Percentiles rank a stretch among this genome's conserved stretches.
Conservation (phyloP, 768 basidiomycete species). For the Hortiboletus campestris region DNA sequence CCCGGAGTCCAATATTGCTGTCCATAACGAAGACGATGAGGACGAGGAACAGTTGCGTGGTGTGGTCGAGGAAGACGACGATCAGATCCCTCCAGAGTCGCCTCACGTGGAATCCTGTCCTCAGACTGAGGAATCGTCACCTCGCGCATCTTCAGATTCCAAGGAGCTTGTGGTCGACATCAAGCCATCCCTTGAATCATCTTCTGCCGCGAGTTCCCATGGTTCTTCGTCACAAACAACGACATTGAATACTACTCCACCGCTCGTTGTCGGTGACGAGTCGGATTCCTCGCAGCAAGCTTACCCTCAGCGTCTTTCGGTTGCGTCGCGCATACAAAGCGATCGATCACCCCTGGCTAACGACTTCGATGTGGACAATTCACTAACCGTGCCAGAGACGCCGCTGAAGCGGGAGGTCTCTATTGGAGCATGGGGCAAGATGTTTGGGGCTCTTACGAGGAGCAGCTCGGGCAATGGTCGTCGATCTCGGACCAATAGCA, state of each 20-base stretch:
- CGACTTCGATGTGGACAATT: slow-evolving; percentile 52
- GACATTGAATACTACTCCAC: slow-evolving; percentile 41
- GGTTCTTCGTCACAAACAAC: slow-evolving; percentile 49
- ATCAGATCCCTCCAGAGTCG: slow-evolving; percentile 51
- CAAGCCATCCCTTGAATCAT: slow-evolving; percentile 55
- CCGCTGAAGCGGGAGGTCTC: slow-evolving; percentile 59
- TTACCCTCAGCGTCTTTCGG: slow-evolving; percentile 60
- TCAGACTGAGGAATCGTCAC: slow-evolving; percentile 52
- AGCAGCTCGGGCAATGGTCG: slow-evolving; percentile 66
- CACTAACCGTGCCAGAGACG: slow-evolving; percentile 39
- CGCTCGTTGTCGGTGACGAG: slow-evolving; percentile 43
- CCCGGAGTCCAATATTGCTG: slow-evolving; percentile 62
- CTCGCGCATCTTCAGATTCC: slow-evolving; percentile 55
- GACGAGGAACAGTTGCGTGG: slow-evolving; percentile 39
- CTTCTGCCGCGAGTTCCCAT: slow-evolving; percentile 43
- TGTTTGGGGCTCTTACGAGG: slow-evolving; percentile 58
- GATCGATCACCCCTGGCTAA: slow-evolving; percentile 56
- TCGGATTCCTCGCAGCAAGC: slow-evolving; percentile 49
- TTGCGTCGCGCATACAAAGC: slow-evolving; percentile 57
- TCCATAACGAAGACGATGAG: slow-evolving; percentile 52
- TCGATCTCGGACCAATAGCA: slow-evolving; percentile 77
- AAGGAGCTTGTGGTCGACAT: slow-evolving; percentile 64
- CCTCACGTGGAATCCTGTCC: slow-evolving; percentile 45
- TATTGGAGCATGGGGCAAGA: slow-evolving; percentile 66
- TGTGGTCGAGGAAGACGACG: slow-evolving; percentile 43